These are phyloP conservation scores for Arachis stenosperma DNA, from an alignment of 306 rosid genomes.

Conservation along the genomic window DNA sequence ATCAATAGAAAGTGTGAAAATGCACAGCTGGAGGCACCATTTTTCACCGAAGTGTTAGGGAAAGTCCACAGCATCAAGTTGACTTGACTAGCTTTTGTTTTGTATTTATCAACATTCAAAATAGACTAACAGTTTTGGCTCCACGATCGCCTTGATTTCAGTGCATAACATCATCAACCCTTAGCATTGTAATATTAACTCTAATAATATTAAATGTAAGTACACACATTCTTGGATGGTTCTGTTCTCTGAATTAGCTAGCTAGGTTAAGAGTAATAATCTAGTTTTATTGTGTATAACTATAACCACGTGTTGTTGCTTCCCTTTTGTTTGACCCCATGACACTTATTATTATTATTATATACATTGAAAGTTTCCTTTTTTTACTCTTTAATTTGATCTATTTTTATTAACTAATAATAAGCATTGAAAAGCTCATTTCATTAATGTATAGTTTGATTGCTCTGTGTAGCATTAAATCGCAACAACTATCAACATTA, in stretches of 20 bases:
- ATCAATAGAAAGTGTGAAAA: neutral
- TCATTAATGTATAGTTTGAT: too few species aligned
- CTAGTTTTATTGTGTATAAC: constrained; percentile 11
- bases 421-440: constrained; percentile 32
- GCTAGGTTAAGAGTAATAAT: neutral
- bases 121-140: neutral
- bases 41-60: constrained; percentile 41
- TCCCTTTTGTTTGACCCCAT: constrained; percentile 36
- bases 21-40: constrained; percentile 1
- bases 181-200: neutral
- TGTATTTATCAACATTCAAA: too few species aligned
- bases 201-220: constrained; percentile 11
- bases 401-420: neutral
- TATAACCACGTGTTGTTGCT: constrained; percentile 24
- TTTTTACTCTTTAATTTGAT: constrained; percentile 19
- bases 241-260: constrained; percentile 43
- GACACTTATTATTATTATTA: constrained; percentile 3
- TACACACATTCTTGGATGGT: constrained; percentile 52
- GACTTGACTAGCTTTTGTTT: neutral
- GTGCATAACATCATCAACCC: constrained; percentile 11
- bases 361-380: constrained; percentile 29
- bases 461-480: constrained; percentile 26
- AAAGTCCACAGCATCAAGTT: constrained; percentile 31
- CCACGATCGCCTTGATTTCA: constrained; percentile 51
- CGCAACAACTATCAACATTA: neutral